Conservation (phyloP, 805 yeast genomes). For the Candida berthetii region DNA sequence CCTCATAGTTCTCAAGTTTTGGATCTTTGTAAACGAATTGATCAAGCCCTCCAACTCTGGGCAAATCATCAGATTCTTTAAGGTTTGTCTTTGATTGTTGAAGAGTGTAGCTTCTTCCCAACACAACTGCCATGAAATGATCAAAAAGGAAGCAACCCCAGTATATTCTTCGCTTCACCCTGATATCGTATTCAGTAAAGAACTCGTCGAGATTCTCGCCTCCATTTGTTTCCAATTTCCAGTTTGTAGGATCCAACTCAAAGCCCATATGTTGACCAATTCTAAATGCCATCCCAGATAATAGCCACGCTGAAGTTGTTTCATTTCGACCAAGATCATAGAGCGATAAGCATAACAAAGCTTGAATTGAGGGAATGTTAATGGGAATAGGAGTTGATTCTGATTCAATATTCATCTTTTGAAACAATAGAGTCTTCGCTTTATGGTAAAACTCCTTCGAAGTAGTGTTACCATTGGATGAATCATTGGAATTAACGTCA, state of each 20-base stretch:
- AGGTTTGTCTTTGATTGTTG: constrained; percentile 54
- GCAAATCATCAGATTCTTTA: constrained; percentile 51
- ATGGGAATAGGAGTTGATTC: constrained; percentile 15
- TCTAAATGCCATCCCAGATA: constrained; percentile 54
- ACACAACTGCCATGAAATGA: constrained; percentile 50
- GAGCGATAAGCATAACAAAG: constrained; percentile 50
- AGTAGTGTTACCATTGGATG: not conserved
- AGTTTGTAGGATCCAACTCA: constrained; percentile 54
- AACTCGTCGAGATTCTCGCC: constrained; percentile 26
- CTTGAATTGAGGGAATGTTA: constrained; percentile 50
- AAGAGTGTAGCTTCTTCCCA: constrained; percentile 53
- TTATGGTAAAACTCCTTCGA: not conserved
- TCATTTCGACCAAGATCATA: constrained; percentile 57
- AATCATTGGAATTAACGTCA: constrained; percentile 22
- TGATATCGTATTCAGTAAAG: constrained; percentile 40
- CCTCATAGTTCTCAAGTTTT: constrained; percentile 17
- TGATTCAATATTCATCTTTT: no score
- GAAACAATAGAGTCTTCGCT: not conserved
- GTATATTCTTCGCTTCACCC: constrained; percentile 51
- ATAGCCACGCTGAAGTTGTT: constrained; percentile 57
- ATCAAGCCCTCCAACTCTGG: constrained; percentile 58
- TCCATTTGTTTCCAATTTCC: constrained; percentile 37
- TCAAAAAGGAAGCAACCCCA: constrained; percentile 68
- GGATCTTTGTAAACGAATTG: constrained; percentile 37
- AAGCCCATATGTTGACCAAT: constrained; percentile 64